These are phyloP conservation scores for Rhazya stricta DNA, from an alignment of 257 asterid genomes.

Conservation along the genomic window DNA sequence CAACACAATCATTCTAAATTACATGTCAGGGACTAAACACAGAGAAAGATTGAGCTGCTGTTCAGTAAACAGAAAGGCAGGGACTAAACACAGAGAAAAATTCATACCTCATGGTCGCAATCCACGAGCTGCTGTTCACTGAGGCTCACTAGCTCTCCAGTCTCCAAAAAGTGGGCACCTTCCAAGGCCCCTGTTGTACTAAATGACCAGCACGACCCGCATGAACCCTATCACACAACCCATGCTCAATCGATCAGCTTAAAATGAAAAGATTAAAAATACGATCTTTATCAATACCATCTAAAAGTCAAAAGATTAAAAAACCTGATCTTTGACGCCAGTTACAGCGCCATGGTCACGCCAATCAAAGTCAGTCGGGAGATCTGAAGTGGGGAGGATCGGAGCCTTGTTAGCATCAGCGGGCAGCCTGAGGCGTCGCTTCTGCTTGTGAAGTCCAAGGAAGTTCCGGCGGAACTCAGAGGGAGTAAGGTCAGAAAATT, in stretches of 20 bases:
- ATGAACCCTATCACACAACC: constrained; percentile 55
- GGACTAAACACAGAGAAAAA: too few relatives aligned
- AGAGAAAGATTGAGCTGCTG: too few relatives aligned
- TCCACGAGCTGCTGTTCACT: constrained; percentile 99
- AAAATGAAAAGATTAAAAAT: not conserved
- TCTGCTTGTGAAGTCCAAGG: constrained; percentile 51
- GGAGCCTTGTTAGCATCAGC: constrained; percentile 61
- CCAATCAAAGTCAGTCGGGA: constrained; percentile 81
- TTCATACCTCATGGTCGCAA: constrained; percentile 85
- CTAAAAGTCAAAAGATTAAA: not conserved
- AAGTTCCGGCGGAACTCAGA: constrained; percentile 58
- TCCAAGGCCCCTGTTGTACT: constrained; percentile 82
- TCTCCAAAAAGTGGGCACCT: constrained; percentile 78
- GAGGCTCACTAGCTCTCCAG: constrained; percentile 82
- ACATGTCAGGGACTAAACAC: not conserved
- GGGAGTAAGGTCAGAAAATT: constrained; percentile 73
- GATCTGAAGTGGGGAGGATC: constrained; percentile 56
- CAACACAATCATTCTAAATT: not conserved
- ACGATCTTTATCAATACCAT: not conserved
- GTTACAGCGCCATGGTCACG: constrained; percentile 85
- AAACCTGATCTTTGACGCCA: constrained; percentile 80
- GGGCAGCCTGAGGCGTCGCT: constrained; percentile 40
- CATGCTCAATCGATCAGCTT: constrained; percentile 4
- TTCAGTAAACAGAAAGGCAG: constrained; percentile 10
- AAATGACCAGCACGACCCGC: constrained; percentile 98